A percentile compares a stretch with the other conserved stretches of the same genome.
These are phyloP conservation scores for Akanthomyces muscarius DNA, from an alignment of 2,329 filamentous ascomycete species.

Conservation along the genomic window DNA sequence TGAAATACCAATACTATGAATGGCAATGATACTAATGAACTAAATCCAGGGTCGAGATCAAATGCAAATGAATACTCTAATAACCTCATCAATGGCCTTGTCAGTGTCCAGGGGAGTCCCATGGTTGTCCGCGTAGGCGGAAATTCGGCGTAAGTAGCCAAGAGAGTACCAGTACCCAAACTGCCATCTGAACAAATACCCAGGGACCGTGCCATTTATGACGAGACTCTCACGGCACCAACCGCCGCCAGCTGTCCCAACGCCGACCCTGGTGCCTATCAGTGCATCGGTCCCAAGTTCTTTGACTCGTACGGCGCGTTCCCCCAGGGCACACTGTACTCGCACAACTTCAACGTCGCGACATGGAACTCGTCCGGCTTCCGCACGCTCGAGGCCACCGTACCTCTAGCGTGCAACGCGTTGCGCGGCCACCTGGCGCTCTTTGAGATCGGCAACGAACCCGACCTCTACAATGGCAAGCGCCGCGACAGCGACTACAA, in stretches of 20 bases:
- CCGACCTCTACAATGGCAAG: slow-evolving; percentile 23
- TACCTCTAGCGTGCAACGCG: slow-evolving; percentile 24
- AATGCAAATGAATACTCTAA: slow-evolving; percentile 20
- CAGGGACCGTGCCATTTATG: slow-evolving; percentile 25
- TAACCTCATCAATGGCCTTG: slow-evolving; percentile 22
- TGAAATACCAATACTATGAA: neutral
- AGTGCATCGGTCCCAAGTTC: slow-evolving; percentile 25
- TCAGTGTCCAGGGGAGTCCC: slow-evolving; percentile 18
- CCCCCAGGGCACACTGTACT: slow-evolving; percentile 21
- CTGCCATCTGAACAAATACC: neutral
- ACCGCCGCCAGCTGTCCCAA: slow-evolving; percentile 22
- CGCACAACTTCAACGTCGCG: slow-evolving; percentile 25
- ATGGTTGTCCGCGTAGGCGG: slow-evolving; percentile 22
- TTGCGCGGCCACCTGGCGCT: slow-evolving; percentile 22
- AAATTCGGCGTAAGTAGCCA: slow-evolving; percentile 21
- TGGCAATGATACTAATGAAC: neutral
- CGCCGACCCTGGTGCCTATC: slow-evolving; percentile 23
- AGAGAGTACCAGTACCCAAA: neutral
- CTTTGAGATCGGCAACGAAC: slow-evolving; percentile 26
- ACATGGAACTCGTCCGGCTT: slow-evolving; percentile 24
- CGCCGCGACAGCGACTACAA: slow-evolving; percentile 20
- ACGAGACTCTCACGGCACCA: slow-evolving; percentile 20
- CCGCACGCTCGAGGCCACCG: slow-evolving; percentile 22
- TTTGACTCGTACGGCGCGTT: slow-evolving; percentile 25
- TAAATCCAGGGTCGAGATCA: slow-evolving; percentile 16